Evolutionary conservation across 768 basidiomycete genomes (phyloP), one percentile per base, ranked within the genome.

Genomic region (Mycena leptocephala): DNA sequence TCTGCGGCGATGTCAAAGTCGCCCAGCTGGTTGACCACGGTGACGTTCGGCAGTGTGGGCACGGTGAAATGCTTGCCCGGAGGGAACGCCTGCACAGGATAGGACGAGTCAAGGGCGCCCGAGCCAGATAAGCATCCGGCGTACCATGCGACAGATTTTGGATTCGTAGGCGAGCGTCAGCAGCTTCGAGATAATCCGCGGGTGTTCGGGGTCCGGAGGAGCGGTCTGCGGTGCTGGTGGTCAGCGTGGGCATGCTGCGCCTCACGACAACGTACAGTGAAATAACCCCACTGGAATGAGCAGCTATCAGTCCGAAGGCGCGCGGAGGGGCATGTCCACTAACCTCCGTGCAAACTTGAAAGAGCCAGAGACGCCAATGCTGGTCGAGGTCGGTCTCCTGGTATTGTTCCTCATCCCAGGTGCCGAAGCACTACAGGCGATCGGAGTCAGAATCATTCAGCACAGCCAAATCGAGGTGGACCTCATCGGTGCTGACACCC

Each of bases 361-460:
- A 98, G 7, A 88, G 78, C 97, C 97, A 99, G 16, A 94, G 85
- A 51, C 96, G 90, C 97, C 97, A 99, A 6, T 89, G 90, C 79
- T 96, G 91, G 71, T 92, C 88, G 10, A 96, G 83, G 14, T 89
- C 90, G 1, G 89, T 92, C 16, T 89, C 87, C 77, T 89, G 88
- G 84, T 91, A 98, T 78, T 92, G 87, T 5, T 87, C 80, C 77
- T 94, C 94, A 72, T 97, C 87, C 76, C 89, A 93, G 0, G 96
- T 95, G 6, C 97, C 96, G 80, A 97, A 98, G 85, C 97, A 99
- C 93, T 97, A 76, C 41, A 71, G 18, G 39, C 16, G 41, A 72
- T 24, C 70, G 37, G 62, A n/a, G 39, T 68, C n/a, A 33, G 18
- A 43, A 9, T 22, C 22, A 51, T 46, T 16, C 20, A 70, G 22